Evolutionary conservation across 176 grass and related monocot genomes (phyloP), one percentile per base, ranked within the genome.

Genomic region (Triticum timopheevii): DNA sequence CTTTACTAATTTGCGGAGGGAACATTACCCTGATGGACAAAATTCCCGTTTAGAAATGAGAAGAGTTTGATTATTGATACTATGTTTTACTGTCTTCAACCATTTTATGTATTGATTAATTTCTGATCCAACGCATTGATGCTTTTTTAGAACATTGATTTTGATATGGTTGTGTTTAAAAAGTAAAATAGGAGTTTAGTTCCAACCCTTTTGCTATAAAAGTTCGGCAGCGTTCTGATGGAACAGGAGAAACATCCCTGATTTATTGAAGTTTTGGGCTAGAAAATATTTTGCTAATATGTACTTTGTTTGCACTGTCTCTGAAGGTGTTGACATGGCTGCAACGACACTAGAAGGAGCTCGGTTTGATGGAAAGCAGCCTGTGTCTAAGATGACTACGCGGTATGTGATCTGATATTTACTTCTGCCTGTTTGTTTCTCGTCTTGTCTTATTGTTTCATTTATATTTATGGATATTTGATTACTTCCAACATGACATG

Each of bases 381-480:
- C 33, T 34, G 4, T 34, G 33, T 34, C 33, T 34, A 34, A 34
- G 33, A 34, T 34, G 33, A 34, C 33, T 34, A 34, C 33, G 33
- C 33, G 33, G 33, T 34, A 34, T 34, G 33, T 34, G 33, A 34
- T 34, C 33, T 34, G 33, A 34, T 34, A 34, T 34, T 34, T 34
- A 34, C 33, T 34, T 34, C 33, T 34, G 33, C 4, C 33, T 34
- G 33, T 34, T 34, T 34, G 33, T 34, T 34, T 34, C 33, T 34
- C 33, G 33, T 70, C 20, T 20, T 24, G 30, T 36, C 47, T 34
- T 66, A 23, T 27, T 58, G 28, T 86, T 27, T 77, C 63, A 83
- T n/a, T 83, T 11, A 65, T 78, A 40, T 77, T 72, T 50, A 89
- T 75, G n/a, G 23, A 89, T 83, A 73, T 67, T 67, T 80, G 77